phyloP scores from a whole-genome alignment of 2,329 filamentous ascomycete genomes.

The Alternaria gansuensis region DNA sequence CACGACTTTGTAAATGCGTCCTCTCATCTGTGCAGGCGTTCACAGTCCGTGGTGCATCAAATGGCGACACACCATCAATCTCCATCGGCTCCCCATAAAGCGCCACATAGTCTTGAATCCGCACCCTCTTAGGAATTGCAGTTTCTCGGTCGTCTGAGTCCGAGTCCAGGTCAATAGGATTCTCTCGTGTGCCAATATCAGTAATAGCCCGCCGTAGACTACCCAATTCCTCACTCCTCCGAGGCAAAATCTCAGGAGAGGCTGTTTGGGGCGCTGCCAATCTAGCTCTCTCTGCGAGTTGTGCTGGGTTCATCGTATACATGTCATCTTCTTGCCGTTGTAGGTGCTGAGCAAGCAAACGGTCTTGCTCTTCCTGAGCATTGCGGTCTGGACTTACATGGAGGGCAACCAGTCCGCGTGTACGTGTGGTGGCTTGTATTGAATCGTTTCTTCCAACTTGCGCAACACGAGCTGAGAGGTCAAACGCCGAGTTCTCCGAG shows the following conservation, averaged over 20 bases:
- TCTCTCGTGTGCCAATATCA: slow-evolving; percentile 15
- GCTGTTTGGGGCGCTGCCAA: background rate
- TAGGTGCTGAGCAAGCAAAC: background rate
- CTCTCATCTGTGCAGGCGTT: slow-evolving; percentile 11
- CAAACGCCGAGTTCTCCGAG: background rate
- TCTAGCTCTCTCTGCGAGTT: background rate
- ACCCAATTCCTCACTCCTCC: background rate
- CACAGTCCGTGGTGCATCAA: slow-evolving; percentile 3
- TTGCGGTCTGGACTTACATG: background rate
- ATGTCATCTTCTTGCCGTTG: background rate
- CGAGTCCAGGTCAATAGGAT: slow-evolving; percentile 21
- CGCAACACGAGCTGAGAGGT: background rate
- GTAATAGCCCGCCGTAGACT: slow-evolving; percentile 2
- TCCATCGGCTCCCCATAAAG: slow-evolving; percentile 13
- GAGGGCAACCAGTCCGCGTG: background rate
- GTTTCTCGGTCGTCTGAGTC: slow-evolving; percentile 9
- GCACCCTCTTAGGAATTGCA: background rate
- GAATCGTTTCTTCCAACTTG: background rate
- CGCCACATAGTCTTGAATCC: background rate
- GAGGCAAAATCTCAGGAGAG: background rate
- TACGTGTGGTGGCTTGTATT: background rate
- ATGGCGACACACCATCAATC: background rate
- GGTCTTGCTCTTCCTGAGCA: slow-evolving; percentile 18
- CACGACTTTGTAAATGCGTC: slow-evolving; percentile 8
- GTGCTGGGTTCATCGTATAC: background rate